These are phyloP conservation scores for Colletotrichum navitas DNA, from an alignment of 2,329 filamentous ascomycete species.

Conservation along the genomic window DNA sequence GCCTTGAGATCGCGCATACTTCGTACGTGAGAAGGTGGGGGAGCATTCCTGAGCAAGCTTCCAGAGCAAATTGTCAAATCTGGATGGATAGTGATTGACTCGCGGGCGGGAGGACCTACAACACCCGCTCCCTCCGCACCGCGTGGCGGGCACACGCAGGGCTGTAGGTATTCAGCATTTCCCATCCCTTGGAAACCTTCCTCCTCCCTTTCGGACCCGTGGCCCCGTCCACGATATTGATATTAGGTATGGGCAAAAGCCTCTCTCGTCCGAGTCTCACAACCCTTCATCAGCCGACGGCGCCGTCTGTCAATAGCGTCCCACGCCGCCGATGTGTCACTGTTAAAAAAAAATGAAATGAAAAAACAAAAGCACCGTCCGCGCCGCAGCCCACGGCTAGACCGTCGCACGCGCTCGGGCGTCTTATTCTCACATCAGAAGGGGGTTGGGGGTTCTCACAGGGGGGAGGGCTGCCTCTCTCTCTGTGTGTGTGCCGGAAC, in stretches of 20 bases:
- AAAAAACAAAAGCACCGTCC: neutral
- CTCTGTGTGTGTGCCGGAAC: neutral
- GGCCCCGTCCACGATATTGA: neutral
- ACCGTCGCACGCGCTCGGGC: slow-evolving; percentile 13
- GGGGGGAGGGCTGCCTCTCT: neutral
- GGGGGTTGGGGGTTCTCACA: neutral
- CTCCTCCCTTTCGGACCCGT: neutral
- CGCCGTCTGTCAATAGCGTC: slow-evolving; percentile 35
- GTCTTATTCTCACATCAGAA: slow-evolving; percentile 6
- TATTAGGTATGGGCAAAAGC: neutral
- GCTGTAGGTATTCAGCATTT: neutral
- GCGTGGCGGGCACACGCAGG: neutral
- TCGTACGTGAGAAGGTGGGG: neutral
- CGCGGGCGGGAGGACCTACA: neutral
- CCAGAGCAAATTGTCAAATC: neutral
- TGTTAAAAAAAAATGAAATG: neutral
- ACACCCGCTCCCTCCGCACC: neutral
- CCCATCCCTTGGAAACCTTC: neutral
- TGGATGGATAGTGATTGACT: neutral
- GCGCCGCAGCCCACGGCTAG: slow-evolving; percentile 4
- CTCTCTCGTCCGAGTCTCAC: neutral
- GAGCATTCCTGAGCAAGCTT: neutral
- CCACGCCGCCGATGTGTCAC: slow-evolving; percentile 10
- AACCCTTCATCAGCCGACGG: neutral
- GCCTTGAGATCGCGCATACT: neutral